phyloP scores from a whole-genome alignment of 176 grass and related monocot genomes.

The Phoenix roebelenii region DNA sequence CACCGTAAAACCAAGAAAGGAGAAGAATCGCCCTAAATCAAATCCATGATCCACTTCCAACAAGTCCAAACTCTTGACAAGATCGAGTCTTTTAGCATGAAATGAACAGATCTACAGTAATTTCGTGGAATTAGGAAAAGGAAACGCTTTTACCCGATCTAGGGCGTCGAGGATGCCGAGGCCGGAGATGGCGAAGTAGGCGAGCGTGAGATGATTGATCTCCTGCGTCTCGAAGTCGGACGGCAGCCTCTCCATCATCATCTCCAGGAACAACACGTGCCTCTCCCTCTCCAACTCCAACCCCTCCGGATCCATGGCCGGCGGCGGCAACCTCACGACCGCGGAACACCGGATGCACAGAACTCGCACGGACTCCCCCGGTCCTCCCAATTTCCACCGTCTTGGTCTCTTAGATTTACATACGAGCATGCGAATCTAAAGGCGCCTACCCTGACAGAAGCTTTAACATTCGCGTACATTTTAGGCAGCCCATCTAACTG shows the following conservation, averaged over 20 bases:
- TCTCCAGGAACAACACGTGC: conserved; percentile 39
- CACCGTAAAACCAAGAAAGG: neutral
- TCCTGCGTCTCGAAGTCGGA: conserved; percentile 50
- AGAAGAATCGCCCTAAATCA: neutral
- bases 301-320: neutral
- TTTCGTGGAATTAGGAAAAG: neutral
- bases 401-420: too few species aligned
- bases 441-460: too few species aligned
- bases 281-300: conserved; percentile 21
- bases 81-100: too few species aligned
- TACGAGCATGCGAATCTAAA: too few species aligned
- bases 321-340: too few species aligned
- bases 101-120: conserved; percentile 1
- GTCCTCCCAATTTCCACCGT: too few species aligned
- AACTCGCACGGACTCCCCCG: too few species aligned
- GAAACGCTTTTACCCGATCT: conserved; percentile 27
- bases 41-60: neutral
- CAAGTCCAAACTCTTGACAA: too few species aligned
- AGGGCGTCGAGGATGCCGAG: conserved; percentile 61
- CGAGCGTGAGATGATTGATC: conserved; percentile 79
- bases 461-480: too few species aligned
- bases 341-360: too few species aligned
- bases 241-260: conserved; percentile 38
- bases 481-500: too few species aligned
- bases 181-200: conserved; percentile 68